These are phyloP conservation scores for Aspergillus nidulans DNA, from an alignment of 495 filamentous ascomycete genomes.

Conservation along the genomic window DNA sequence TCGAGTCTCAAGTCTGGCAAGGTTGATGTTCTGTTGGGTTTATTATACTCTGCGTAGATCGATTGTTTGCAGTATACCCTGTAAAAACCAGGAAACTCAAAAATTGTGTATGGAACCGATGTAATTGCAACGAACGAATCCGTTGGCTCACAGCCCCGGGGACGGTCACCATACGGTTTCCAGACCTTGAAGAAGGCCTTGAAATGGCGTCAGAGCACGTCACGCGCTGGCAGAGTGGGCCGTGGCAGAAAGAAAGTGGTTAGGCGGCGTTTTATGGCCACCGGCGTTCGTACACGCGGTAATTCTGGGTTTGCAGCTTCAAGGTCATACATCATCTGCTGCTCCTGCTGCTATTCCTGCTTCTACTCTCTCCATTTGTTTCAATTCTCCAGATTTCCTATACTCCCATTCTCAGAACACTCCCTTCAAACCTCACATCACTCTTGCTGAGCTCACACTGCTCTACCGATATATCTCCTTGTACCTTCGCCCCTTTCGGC, in stretches of 20 bases:
- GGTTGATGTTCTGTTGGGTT: neutral
- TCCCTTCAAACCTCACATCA: neutral
- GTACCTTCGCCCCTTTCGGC: neutral
- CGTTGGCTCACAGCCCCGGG: conserved; percentile 21
- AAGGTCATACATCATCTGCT: conserved; percentile 38
- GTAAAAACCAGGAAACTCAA: neutral
- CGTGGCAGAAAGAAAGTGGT: conserved; percentile 38
- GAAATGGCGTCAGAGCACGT: conserved; percentile 38
- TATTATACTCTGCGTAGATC: neutral
- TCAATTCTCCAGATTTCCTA: conserved; percentile 5
- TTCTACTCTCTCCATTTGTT: conserved; percentile 22
- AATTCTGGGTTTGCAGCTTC: conserved; percentile 1
- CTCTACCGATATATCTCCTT: conserved; percentile 5
- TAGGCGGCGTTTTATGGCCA: conserved; percentile 21
- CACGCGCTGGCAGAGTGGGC: conserved; percentile 38
- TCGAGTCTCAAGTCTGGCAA: too few species aligned
- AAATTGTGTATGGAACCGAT: neutral
- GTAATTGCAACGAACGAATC: conserved; percentile 18
- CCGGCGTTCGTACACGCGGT: conserved; percentile 5
- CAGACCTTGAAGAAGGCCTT: conserved; percentile 11
- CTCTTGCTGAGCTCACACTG: neutral
- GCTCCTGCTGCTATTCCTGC: neutral
- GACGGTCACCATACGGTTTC: conserved; percentile 26
- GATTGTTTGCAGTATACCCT: neutral
- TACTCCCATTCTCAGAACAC: neutral